These are phyloP conservation scores for Entamoeba dispar DNA, from an alignment of 208 protist species.

Conservation along the genomic window DNA sequence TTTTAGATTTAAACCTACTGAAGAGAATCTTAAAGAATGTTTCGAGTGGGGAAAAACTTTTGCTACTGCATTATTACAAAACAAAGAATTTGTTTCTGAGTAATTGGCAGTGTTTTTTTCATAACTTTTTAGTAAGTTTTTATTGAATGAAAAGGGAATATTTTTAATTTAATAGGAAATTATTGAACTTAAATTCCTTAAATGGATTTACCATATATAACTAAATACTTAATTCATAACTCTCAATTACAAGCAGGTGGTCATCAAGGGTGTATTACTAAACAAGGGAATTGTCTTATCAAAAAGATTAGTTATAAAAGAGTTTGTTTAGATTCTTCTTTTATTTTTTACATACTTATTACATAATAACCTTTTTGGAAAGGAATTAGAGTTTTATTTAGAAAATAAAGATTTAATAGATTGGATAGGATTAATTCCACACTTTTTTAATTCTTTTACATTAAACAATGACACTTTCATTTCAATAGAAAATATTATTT, in stretches of 20 bases:
- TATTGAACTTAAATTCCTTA: too few species aligned
- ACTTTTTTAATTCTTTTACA: neutral
- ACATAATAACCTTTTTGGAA: neutral
- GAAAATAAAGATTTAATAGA: neutral
- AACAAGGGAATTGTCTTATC: neutral
- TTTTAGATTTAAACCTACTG: constrained; percentile 1
- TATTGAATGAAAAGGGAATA: too few species aligned
- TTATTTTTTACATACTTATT: neutral
- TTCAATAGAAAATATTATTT: neutral
- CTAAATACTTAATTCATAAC: neutral
- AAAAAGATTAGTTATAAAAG: neutral
- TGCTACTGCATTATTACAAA: neutral
- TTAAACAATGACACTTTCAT: neutral
- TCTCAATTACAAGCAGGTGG: neutral
- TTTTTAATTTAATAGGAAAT: too few species aligned
- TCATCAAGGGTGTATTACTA: neutral
- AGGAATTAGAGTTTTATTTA: neutral
- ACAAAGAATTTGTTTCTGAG: too few species aligned
- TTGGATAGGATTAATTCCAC: neutral
- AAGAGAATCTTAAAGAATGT: constrained; percentile 7
- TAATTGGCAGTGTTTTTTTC: too few species aligned
- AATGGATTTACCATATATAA: too few species aligned
- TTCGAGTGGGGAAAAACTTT: constrained; percentile 1
- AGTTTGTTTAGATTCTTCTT: neutral
- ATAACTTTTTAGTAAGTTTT: too few species aligned